These are phyloP conservation scores for Orbilia javanica DNA, from an alignment of 2,329 filamentous ascomycete species.

Conservation along the genomic window DNA sequence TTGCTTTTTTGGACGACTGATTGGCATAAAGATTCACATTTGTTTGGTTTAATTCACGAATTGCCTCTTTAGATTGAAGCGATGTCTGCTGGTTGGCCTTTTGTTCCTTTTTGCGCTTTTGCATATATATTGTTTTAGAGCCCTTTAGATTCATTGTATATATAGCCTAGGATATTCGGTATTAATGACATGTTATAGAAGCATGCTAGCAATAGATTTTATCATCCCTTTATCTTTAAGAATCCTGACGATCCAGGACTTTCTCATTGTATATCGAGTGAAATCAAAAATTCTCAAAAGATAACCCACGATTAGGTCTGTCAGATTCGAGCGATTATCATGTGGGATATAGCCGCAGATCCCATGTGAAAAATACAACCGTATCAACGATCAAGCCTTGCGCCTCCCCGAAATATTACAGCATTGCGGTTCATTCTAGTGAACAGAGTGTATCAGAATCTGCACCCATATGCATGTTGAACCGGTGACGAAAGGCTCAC, in stretches of 20 bases:
- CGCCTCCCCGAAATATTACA: no score
- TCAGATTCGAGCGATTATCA: background rate
- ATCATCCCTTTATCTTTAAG: background rate
- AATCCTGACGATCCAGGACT: background rate
- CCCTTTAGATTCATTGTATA: constrained; percentile 9
- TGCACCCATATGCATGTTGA: background rate
- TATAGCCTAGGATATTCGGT: constrained; percentile 25
- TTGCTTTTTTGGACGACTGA: constrained; percentile 1
- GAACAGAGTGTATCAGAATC: background rate
- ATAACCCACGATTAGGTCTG: background rate
- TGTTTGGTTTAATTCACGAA: background rate
- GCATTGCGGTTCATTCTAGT: background rate
- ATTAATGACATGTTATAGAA: constrained; percentile 6
- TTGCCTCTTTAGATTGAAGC: constrained; percentile 4
- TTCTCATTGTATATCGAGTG: no score
- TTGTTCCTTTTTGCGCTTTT: background rate
- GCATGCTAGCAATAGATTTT: background rate
- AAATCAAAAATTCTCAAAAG: background rate
- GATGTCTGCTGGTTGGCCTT: constrained; percentile 12
- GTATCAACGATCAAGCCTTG: background rate
- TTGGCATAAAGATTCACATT: background rate
- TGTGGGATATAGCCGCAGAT: background rate
- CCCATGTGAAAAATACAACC: background rate
- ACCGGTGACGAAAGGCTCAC: background rate
- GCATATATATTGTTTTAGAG: background rate